Evolutionary conservation across 768 basidiomycete species (phyloP), one percentile per base, ranked within the genome.

Genomic region (Fistulinella prunicolor): DNA sequence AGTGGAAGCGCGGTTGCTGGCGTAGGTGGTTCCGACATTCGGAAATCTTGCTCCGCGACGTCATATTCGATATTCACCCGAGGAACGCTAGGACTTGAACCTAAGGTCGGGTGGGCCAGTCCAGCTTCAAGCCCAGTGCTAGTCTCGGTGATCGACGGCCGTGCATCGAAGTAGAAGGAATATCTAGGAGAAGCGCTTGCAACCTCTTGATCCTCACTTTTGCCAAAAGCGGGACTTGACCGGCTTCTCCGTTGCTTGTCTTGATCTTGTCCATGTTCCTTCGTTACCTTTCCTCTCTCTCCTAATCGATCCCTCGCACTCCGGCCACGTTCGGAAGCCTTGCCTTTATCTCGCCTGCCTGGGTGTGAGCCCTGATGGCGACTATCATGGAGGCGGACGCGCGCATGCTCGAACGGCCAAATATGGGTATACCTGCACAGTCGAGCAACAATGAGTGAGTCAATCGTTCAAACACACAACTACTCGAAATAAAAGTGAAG

Each of bases 351-450:
- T 20, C 61, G 56, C 46, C 50, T 68, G 24, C 59, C 54, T 2
- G 22, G 43, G 44, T 66, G 62, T 16, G 62, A 68, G 20, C 65
- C 66, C 38, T 55, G 64, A 57, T 51, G 63, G 60, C 50, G 76
- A 72, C 44, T 51, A 37, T 67, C 67, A 20, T 67, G 67, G 9
- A 97, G 73, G 39, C 85, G 78, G 4, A 97, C 94, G 32, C 95
- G 85, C 19, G 94, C 87, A 60, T 94, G 92, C 62, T 95, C 94
- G 55, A 94, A 97, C 0, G 95, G 95, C 91, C 94, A 98, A 48
- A 98, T 96, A 64, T 98, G 88, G 50, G 87, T 85, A 70, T 96
- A 98, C 53, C 92, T 93, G 53, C 16, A 24, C 22, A 22, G 34
- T 22, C 21, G 22, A 35, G 22, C 22, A 7, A 42, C n/a, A 29